Conservation (phyloP, 2,329 filamentous ascomycete species). For the Alternaria panax region DNA sequence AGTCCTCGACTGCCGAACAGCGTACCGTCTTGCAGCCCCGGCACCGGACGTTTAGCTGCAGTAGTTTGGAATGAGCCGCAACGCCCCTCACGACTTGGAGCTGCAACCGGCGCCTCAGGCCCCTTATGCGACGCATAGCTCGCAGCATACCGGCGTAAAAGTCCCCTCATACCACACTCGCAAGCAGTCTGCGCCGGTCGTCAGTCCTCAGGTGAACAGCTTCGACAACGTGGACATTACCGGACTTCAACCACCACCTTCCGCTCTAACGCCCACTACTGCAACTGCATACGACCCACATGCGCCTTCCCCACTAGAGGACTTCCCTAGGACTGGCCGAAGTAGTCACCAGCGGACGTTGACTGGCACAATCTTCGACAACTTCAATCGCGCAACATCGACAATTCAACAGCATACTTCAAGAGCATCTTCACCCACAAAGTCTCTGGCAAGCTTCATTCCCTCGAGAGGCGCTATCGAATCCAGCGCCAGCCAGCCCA, state of each 20-base stretch:
- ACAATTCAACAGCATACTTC: slow-evolving; percentile 50
- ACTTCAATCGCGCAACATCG: slow-evolving; percentile 47
- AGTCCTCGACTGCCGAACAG: slow-evolving; percentile 32
- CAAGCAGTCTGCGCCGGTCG: slow-evolving; percentile 32
- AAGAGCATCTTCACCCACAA: slow-evolving; percentile 49
- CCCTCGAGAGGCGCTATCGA: slow-evolving; percentile 43
- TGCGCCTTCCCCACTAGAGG: slow-evolving; percentile 37
- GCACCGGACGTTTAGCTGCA: slow-evolving; percentile 17
- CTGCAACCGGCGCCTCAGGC: slow-evolving; percentile 29
- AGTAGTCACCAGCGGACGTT: slow-evolving; percentile 44
- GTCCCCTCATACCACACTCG: slow-evolving; percentile 28
- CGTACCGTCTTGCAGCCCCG: slow-evolving; percentile 5
- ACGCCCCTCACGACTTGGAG: slow-evolving; percentile 24
- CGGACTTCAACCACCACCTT: slow-evolving; percentile 42
- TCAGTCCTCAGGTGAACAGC: slow-evolving; percentile 24
- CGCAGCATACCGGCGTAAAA: slow-evolving; percentile 33
- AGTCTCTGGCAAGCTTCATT: slow-evolving; percentile 51
- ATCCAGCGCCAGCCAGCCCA: slow-evolving; percentile 43
- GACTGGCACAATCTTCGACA: slow-evolving; percentile 49
- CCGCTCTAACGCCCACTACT: slow-evolving; percentile 39
- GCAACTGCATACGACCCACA: slow-evolving; percentile 48
- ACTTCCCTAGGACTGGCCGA: slow-evolving; percentile 30
- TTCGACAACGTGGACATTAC: slow-evolving; percentile 48
- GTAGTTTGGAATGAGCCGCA: slow-evolving; percentile 34
- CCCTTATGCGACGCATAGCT: slow-evolving; percentile 42